These are phyloP conservation scores for Myriosclerotinia duriaeana DNA, from an alignment of 2,329 filamentous ascomycete species.

Conservation along the genomic window DNA sequence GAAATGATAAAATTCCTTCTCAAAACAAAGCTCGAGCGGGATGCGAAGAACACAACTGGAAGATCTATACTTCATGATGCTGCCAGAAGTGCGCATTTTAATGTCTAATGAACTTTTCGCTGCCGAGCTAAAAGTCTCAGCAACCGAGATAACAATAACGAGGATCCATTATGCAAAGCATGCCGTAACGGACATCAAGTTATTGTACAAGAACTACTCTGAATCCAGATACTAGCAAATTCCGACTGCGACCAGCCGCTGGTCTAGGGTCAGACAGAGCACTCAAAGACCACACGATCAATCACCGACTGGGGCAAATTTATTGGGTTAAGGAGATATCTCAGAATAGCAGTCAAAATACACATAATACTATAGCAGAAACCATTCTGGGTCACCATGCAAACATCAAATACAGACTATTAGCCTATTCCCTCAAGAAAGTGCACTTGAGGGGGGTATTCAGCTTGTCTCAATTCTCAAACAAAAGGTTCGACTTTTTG, in stretches of 20 bases:
- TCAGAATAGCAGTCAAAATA: not conserved
- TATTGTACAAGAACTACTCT: slow-evolving; percentile 24
- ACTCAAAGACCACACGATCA: slow-evolving; percentile 18
- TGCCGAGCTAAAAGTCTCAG: not conserved
- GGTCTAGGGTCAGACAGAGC: not conserved
- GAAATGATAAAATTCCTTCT: slow-evolving; percentile 25
- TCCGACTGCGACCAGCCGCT: slow-evolving; percentile 15
- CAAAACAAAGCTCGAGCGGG: slow-evolving; percentile 13
- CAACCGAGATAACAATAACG: slow-evolving; percentile 18
- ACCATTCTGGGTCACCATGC: not conserved
- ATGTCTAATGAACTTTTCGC: slow-evolving; percentile 18
- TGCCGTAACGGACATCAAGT: slow-evolving; percentile 6
- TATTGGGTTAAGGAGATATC: not conserved
- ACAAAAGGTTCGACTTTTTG: not conserved
- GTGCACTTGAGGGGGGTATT: fast-evolving
- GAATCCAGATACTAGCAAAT: slow-evolving; percentile 18
- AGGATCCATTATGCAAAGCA: slow-evolving; percentile 22
- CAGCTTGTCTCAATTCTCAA: slow-evolving; percentile 3
- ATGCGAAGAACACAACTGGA: slow-evolving; percentile 22
- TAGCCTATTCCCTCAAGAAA: not conserved
- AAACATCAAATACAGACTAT: fast-evolving
- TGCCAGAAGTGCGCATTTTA: slow-evolving; percentile 16
- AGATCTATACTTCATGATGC: slow-evolving; percentile 27
- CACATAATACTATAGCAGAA: not conserved
- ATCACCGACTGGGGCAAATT: slow-evolving; percentile 13